These are phyloP conservation scores for Candida pseudofarinosa DNA, from an alignment of 805 yeast species.

Conservation along the genomic window DNA sequence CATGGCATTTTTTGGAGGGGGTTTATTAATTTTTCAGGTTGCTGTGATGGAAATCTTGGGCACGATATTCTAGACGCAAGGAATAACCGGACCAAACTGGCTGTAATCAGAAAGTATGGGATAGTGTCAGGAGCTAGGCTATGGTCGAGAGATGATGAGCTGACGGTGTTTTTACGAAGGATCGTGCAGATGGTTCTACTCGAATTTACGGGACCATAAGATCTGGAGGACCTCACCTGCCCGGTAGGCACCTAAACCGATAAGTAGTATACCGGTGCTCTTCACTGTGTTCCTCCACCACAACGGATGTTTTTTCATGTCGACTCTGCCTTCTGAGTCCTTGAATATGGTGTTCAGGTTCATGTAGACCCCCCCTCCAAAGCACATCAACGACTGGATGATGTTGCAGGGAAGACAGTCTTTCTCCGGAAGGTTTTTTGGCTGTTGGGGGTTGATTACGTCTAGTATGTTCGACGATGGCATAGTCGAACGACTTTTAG, in stretches of 20 bases:
- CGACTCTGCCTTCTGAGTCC: conserved; percentile 28
- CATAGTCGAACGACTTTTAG: no score
- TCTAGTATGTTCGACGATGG: conserved; percentile 29
- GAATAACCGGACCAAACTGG: no score
- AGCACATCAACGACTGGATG: conserved; percentile 29
- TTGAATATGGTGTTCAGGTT: conserved; percentile 24
- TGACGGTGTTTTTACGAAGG: no score
- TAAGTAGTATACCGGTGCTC: conserved; percentile 27
- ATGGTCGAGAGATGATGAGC: no score
- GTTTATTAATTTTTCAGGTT: no score
- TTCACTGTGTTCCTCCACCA: conserved; percentile 38
- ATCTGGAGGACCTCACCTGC: conserved; percentile 28
- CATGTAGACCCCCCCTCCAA: conserved; percentile 34
- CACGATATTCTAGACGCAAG: no score
- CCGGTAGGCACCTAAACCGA: conserved; percentile 35
- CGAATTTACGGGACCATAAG: conserved; percentile 8
- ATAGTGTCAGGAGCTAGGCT: no score
- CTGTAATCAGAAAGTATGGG: no score
- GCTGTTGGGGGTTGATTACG: conserved; percentile 33
- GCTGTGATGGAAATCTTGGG: no score
- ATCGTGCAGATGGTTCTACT: neutral
- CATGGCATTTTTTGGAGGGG: no score
- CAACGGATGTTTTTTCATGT: conserved; percentile 30
- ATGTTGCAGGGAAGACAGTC: conserved; percentile 37
- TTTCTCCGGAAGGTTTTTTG: conserved; percentile 19